A percentile compares a stretch with the other conserved stretches of the same genome.
Evolutionary conservation across 306 rosid genomes (phyloP).

Genomic region (Casuarina cunninghamiana): DNA sequence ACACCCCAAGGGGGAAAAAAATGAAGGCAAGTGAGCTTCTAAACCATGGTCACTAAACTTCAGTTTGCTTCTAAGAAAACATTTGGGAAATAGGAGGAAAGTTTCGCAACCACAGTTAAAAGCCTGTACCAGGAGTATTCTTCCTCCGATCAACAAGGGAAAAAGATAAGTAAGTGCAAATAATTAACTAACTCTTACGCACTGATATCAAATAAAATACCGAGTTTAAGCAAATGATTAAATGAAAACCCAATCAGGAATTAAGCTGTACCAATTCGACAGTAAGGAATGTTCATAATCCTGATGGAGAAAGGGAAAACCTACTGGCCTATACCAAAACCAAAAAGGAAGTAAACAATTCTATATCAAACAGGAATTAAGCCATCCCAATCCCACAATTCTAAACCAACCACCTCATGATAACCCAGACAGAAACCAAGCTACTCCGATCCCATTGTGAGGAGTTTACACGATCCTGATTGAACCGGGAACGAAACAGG

Average conservation of each 20-base stretch:
- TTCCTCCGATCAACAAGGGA: background rate
- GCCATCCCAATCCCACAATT: no score
- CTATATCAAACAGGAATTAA: no score
- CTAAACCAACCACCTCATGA: no score
- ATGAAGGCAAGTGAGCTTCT: no score
- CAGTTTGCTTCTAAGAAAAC: background rate
- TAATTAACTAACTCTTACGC: no score
- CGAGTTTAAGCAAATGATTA: background rate
- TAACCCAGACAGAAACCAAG: no score
- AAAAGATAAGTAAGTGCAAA: background rate
- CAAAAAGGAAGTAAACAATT: no score
- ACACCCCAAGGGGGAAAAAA: no score
- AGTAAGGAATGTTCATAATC: background rate
- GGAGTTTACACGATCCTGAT: background rate
- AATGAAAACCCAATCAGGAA: background rate
- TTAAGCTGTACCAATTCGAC: background rate
- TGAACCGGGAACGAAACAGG: background rate
- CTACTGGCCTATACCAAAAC: no score
- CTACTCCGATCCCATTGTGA: background rate
- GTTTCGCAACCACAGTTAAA: background rate
- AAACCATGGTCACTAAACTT: background rate
- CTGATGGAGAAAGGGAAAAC: background rate
- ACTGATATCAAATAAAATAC: background rate
- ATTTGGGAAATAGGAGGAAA: background rate
- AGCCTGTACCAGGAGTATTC: background rate